phyloP scores from a whole-genome alignment of 768 basidiomycete species.

The Boletus reticulatus region DNA sequence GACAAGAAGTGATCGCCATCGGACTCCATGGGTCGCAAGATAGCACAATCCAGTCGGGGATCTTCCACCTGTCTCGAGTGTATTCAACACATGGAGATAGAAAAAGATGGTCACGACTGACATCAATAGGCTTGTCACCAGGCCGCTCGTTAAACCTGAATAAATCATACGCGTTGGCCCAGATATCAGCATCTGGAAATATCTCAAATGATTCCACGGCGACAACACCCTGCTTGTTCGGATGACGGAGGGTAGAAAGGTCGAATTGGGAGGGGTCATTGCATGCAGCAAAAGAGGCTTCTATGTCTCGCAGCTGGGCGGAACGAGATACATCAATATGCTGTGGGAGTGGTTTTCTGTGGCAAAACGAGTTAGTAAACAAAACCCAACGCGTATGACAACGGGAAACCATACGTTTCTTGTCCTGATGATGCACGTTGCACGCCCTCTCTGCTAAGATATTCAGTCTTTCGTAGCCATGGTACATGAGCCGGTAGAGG shows the following conservation, averaged over 20 bases:
- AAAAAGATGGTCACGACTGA: slow-evolving; percentile 31
- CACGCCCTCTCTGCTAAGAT: slow-evolving; percentile 65
- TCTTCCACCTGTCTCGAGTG: slow-evolving; percentile 56
- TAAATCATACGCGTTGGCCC: slow-evolving; percentile 87
- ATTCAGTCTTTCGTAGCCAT: slow-evolving; percentile 93
- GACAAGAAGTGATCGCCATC: slow-evolving; percentile 87
- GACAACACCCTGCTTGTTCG: slow-evolving; percentile 70
- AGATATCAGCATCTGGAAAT: slow-evolving; percentile 81
- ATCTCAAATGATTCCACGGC: slow-evolving; percentile 83
- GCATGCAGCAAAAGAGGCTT: slow-evolving; percentile 64
- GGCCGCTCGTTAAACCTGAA: slow-evolving; percentile 84
- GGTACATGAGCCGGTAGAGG: slow-evolving; percentile 64
- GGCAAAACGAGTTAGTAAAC: neutral
- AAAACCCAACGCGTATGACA: neutral
- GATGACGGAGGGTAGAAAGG: slow-evolving; percentile 63
- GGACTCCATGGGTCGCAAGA: slow-evolving; percentile 83
- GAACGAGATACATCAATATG: slow-evolving; percentile 67
- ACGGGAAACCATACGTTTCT: slow-evolving; percentile 50
- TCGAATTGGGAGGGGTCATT: slow-evolving; percentile 56
- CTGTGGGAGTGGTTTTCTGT: slow-evolving; percentile 49
- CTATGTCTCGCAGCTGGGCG: slow-evolving; percentile 77
- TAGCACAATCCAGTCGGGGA: slow-evolving; percentile 80
- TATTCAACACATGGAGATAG: neutral
- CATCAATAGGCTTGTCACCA: slow-evolving; percentile 72
- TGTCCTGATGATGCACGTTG: slow-evolving; percentile 40